These are phyloP conservation scores for Blastocrithidia nonstop DNA, from an alignment of 208 protist genomes.

Conservation along the genomic window DNA sequence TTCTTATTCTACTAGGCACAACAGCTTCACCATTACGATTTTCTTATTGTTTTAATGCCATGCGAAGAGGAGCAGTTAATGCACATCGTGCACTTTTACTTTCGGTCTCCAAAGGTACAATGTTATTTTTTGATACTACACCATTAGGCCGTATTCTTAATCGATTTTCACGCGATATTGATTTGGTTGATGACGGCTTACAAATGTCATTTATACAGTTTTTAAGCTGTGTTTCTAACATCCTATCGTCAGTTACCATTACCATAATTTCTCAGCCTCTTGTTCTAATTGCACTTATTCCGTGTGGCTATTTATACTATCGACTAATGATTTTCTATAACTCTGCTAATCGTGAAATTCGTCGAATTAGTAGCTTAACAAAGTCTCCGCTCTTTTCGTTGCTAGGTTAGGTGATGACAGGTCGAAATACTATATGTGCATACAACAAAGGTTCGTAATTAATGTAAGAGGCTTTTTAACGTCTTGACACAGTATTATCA, in stretches of 20 bases:
- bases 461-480: conserved; percentile 21
- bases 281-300: conserved; percentile 25
- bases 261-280: conserved; percentile 19
- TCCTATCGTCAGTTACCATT: conserved; percentile 25
- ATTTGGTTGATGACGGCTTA: conserved; percentile 51
- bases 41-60: conserved; percentile 8
- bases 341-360: conserved; percentile 54
- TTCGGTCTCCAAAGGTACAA: conserved; percentile 31
- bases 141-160: conserved; percentile 90
- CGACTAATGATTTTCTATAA: conserved; percentile 49
- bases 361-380: conserved; percentile 57
- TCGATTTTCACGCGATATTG: conserved; percentile 88
- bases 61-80: conserved; percentile 9
- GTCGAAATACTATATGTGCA: conserved; percentile 73
- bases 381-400: conserved; percentile 71
- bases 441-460: conserved; percentile 36
- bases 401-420: conserved; percentile 78
- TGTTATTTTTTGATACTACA: conserved; percentile 91
- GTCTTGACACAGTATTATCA: conserved; percentile 43
- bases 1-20: conserved; percentile 11
- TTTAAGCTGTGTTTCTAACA: too few species aligned
- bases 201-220: conserved; percentile 20
- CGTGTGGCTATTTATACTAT: conserved; percentile 48
- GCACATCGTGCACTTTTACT: conserved; percentile 32
- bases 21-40: conserved; percentile 14